Percentiles rank a stretch among this genome's conserved stretches.
Conservation (phyloP, 2,329 filamentous ascomycete genomes). For the Phialocephala sp. region DNA sequence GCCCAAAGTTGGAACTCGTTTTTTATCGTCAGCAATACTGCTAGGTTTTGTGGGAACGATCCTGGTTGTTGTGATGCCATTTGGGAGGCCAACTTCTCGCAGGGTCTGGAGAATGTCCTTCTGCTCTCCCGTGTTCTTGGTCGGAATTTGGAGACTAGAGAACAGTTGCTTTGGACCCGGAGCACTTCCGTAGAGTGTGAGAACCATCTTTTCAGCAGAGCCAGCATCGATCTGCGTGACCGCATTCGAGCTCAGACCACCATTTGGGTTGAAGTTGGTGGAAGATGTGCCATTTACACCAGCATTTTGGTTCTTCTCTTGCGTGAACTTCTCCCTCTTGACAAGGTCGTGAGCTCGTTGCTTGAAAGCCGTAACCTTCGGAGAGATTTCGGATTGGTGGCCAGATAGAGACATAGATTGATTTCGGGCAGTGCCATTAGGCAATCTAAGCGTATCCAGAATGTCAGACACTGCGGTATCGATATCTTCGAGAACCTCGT, state of each 20-base stretch:
- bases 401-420: slow-evolving; percentile 14
- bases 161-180: slow-evolving; percentile 80
- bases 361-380: slow-evolving; percentile 54
- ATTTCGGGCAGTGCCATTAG: slow-evolving; percentile 36
- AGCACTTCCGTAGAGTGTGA: slow-evolving; percentile 80
- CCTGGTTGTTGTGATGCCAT: slow-evolving; percentile 73
- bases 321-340: slow-evolving; percentile 62
- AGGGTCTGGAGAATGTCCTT: slow-evolving; percentile 51
- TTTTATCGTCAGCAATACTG: slow-evolving; percentile 52
- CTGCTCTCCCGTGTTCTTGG: slow-evolving; percentile 43
- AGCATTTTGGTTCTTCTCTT: slow-evolving; percentile 40
- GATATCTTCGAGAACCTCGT: slow-evolving; percentile 67
- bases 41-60: slow-evolving; percentile 59
- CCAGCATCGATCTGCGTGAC: slow-evolving; percentile 43
- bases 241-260: slow-evolving; percentile 26
- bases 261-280: slow-evolving; percentile 28
- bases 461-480: slow-evolving; percentile 54
- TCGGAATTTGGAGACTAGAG: slow-evolving; percentile 75
- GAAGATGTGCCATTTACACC: slow-evolving; percentile 38
- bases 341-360: slow-evolving; percentile 67
- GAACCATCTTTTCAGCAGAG: slow-evolving; percentile 60
- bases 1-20: slow-evolving; percentile 68
- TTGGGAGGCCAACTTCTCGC: slow-evolving; percentile 71
- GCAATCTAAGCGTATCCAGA: slow-evolving; percentile 53
- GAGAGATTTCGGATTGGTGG: slow-evolving; percentile 35